Conservation (phyloP, 192 early-diverging fungal genomes). For the Irineochytrium annulatum region DNA sequence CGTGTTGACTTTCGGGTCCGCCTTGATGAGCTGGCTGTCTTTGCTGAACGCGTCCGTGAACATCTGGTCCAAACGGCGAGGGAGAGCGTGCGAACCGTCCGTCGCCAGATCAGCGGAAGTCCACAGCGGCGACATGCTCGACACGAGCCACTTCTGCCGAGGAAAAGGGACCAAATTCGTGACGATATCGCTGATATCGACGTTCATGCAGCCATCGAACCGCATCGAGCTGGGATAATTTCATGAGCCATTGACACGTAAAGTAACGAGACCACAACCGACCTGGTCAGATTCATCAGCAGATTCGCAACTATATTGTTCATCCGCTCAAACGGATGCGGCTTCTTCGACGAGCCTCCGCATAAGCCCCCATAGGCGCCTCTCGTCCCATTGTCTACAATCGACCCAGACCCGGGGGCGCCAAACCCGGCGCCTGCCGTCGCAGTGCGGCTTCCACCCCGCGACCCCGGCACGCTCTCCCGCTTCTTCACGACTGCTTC, state of each 20-base stretch:
- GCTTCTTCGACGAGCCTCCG: constrained; percentile 13
- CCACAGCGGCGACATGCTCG: constrained; percentile 54
- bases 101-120: constrained; percentile 32
- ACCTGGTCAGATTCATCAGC: constrained; percentile 57
- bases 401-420: not conserved
- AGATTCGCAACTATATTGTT: constrained; percentile 59
- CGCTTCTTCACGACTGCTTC: constrained; percentile 23
- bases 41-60: constrained; percentile 50
- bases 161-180: constrained; percentile 64
- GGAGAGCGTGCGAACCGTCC: not conserved
- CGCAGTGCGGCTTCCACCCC: not conserved
- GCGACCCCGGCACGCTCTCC: not conserved
- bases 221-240: constrained; percentile 46
- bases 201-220: constrained; percentile 57
- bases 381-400: constrained; percentile 26
- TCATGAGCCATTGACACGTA: not conserved
- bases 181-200: constrained; percentile 62
- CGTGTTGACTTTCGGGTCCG: constrained; percentile 39
- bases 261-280: not conserved
- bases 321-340: constrained; percentile 47
- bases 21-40: constrained; percentile 49
- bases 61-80: constrained; percentile 53
- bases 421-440: not conserved
- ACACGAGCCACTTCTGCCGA: constrained; percentile 49
- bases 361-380: constrained; percentile 28